These are phyloP conservation scores for Hypoxylon sp. DNA, from an alignment of 2,329 filamentous ascomycete genomes.

Conservation along the genomic window DNA sequence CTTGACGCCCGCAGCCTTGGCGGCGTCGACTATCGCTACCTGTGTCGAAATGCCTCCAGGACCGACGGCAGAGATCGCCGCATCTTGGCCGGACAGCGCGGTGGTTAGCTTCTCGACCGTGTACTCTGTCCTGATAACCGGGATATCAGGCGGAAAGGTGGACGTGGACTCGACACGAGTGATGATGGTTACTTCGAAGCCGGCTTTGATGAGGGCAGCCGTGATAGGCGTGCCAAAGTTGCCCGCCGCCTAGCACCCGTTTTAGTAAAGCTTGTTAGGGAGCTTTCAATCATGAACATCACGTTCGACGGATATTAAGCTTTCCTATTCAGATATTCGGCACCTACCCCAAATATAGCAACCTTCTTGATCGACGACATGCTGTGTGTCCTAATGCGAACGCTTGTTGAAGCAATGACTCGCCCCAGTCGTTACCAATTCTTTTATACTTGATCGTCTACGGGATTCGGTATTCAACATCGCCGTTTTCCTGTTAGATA, in stretches of 20 bases:
- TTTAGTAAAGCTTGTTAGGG: neutral
- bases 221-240: constrained; percentile 44
- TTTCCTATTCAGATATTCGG: neutral
- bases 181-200: constrained; percentile 39
- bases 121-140: constrained; percentile 36
- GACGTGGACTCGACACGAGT: constrained; percentile 36
- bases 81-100: constrained; percentile 42
- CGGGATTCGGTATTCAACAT: constrained; percentile 8
- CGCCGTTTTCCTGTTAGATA: too few relatives aligned
- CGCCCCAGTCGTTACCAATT: neutral
- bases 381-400: neutral
- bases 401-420: neutral
- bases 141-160: constrained; percentile 32
- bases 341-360: constrained; percentile 41
- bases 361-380: constrained; percentile 40
- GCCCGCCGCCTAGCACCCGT: constrained; percentile 36
- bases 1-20: constrained; percentile 42
- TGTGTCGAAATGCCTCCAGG: constrained; percentile 33
- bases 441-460: neutral
- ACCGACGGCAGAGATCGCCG: constrained; percentile 40
- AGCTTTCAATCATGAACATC: neutral
- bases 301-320: neutral
- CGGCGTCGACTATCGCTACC: constrained; percentile 42
- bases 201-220: constrained; percentile 34
- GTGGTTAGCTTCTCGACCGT: constrained; percentile 32